Evolutionary conservation across 371 early-diverging fungal species (phyloP), one percentile per base, ranked within the genome.

Genomic region (Actinomortierella wolfii): DNA sequence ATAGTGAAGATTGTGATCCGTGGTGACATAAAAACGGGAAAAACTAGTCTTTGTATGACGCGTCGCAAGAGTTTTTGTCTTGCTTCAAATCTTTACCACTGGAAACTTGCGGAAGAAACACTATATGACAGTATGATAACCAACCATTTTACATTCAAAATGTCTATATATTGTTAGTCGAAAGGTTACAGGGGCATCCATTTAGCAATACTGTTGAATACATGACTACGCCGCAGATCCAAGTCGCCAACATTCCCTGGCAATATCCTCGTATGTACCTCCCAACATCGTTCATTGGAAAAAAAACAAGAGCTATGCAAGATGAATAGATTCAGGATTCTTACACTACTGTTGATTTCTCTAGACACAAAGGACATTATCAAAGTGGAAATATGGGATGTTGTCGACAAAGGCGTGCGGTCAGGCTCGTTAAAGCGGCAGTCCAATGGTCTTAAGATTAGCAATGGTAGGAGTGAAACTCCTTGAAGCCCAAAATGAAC

Each of bases 301-400:
- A n/a, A n/a, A n/a, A n/a, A n/a, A n/a, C n/a, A n/a, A n/a, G n/a
- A n/a, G n/a, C n/a, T n/a, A n/a, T n/a, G n/a, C n/a, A n/a, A n/a
- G n/a, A n/a, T n/a, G n/a, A n/a, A n/a, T n/a, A n/a, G n/a, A n/a
- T n/a, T n/a, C n/a, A n/a, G n/a, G n/a, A n/a, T n/a, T n/a, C n/a
- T n/a, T n/a, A n/a, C n/a, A n/a, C 34, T 34, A 4, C 34, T 34
- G 34, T 34, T 11, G 11, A 34, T 11, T 34, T 21, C 28, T 25
- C 9, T 58, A 83, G 85, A 81, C 17, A 78, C 83, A 21, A 81
- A 76, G 59, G 86, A 86, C 67, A 79, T 88, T 25, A 85, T 88
- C 52, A 88, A 88, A 61, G 81, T 88, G 46, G 88, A 88, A 56
- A 71, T 88, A 18, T 88, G 88, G 88, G 88, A 88, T 74, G 86